A percentile compares a stretch with the other conserved stretches of the same genome.
Conservation (phyloP, 306 rosid genomes). For the Astragalus membranaceus region DNA sequence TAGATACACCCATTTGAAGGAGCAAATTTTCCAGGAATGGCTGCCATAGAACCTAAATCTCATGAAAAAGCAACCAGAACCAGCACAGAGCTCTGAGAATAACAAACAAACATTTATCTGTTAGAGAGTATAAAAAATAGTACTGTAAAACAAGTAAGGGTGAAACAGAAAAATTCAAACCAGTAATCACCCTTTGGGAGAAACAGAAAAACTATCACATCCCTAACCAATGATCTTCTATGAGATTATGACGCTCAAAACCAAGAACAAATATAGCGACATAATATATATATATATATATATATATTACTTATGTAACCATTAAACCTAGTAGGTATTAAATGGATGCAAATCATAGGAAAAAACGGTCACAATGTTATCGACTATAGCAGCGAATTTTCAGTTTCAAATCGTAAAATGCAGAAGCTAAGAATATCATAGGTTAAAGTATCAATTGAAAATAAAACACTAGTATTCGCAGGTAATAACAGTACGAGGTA, state of each 20-base stretch:
- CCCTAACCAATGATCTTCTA: neutral
- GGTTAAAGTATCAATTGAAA: neutral
- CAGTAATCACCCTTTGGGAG: neutral
- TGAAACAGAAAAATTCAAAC: neutral
- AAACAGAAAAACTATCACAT: neutral
- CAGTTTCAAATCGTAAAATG: neutral
- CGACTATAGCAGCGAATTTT: neutral
- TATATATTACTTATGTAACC: neutral
- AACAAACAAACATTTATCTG: neutral
- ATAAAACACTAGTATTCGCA: neutral
- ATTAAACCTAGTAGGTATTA: neutral
- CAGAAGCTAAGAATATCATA: neutral
- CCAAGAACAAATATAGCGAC: neutral
- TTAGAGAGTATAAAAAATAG: neutral
- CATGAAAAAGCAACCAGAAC: constrained; percentile 44
- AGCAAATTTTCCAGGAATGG: constrained; percentile 55
- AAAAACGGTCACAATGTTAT: neutral
- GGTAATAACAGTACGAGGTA: neutral
- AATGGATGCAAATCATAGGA: neutral
- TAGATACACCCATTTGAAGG: constrained; percentile 81
- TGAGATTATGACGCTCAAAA: neutral
- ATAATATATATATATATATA: neutral
- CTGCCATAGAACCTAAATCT: constrained; percentile 68
- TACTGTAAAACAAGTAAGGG: neutral
- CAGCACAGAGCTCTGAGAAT: constrained; percentile 35